Conservation (phyloP, 768 basidiomycete species). For the Sutorius australiensis region DNA sequence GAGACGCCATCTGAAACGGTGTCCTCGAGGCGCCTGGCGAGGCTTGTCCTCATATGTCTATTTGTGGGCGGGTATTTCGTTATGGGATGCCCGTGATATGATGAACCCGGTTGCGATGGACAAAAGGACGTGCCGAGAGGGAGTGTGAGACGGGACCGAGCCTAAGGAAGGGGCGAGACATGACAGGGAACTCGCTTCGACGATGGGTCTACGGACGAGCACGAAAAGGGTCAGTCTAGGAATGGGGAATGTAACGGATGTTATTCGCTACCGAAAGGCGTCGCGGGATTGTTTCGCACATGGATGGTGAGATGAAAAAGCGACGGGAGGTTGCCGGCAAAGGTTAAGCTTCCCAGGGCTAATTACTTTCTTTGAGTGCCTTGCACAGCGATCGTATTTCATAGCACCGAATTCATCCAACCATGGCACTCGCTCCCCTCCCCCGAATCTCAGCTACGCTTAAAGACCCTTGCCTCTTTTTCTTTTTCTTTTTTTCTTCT, state of each 20-base stretch:
- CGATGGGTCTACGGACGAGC: conserved; percentile 10
- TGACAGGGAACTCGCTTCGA: conserved; percentile 19
- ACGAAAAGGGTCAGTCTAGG: not conserved
- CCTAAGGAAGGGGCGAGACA: not conserved
- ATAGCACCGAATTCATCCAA: conserved; percentile 11
- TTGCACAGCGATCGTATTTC: conserved; percentile 35
- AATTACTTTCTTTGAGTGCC: conserved; percentile 31
- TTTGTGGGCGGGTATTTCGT: conserved; percentile 18
- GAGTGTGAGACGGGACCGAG: conserved; percentile 8
- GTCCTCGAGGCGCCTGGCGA: conserved; percentile 20
- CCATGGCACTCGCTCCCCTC: conserved; percentile 2
- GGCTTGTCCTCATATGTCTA: conserved; percentile 21
- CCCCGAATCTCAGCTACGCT: conserved; percentile 6
- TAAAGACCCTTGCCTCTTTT: conserved; percentile 19
- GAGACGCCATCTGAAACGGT: conserved; percentile 30
- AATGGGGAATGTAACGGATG: conserved; percentile 12
- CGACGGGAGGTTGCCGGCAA: conserved; percentile 31
- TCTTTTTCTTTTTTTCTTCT: conserved; percentile 1
- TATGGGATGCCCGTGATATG: conserved; percentile 12
- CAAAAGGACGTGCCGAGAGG: not conserved
- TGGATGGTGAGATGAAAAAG: conserved; percentile 28
- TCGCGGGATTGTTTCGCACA: conserved; percentile 30
- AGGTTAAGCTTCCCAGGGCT: conserved; percentile 34
- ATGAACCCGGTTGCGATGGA: conserved; percentile 22
- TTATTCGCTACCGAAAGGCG: conserved; percentile 37